Evolutionary conservation across 371 early-diverging fungal genomes (phyloP), one percentile per base, ranked within the genome.

Genomic region (Lichtheimia hyalospora): DNA sequence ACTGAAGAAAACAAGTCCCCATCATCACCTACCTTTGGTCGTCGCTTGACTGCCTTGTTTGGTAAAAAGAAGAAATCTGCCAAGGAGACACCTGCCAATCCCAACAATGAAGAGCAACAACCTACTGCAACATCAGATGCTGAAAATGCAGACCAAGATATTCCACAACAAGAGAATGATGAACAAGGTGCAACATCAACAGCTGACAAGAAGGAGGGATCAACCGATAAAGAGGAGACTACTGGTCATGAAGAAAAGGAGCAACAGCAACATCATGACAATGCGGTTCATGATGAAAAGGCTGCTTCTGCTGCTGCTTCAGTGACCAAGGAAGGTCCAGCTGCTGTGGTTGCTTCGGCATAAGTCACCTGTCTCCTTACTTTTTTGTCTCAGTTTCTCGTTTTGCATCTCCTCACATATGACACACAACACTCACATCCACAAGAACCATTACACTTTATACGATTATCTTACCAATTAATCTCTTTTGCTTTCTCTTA

Each of bases 11-110:
- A 48, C 28, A 60, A 60, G 46, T 54, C 54, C 12, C 46, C 46
- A n/a, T 55, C 44, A 25, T 55, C 56, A 8, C 54, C 61, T 53
- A 25, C 41, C 18, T 41, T 52, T 12, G 61, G 61, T 39, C 53
- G 61, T 39, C 61, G 61, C 34, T 48, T 60, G 44, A 53, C 61
- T n/a, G 61, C 52, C 7, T 39, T 60, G 23, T 60, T 60, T 39
- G 54, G 53, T 43, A 51, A 43, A 24, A 60, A 60, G 49, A 46
- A 46, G 21, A n/a, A n/a, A n/a, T 24, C 52, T 16, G 15, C 46
- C 46, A 60, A 60, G 54, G 54, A 60, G 21, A 18, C 59, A 21
- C 16, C 53, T 53, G 53, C 40, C 16, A 40, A 53, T 12, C 10
- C 40, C 20, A 40, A 12, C 21, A 16, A 39, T 40, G 53, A 55